Evolutionary conservation across 1,139 yeast genomes (phyloP), one percentile per base, ranked within the genome.

Genomic region (Yamadazyma mexicana): DNA sequence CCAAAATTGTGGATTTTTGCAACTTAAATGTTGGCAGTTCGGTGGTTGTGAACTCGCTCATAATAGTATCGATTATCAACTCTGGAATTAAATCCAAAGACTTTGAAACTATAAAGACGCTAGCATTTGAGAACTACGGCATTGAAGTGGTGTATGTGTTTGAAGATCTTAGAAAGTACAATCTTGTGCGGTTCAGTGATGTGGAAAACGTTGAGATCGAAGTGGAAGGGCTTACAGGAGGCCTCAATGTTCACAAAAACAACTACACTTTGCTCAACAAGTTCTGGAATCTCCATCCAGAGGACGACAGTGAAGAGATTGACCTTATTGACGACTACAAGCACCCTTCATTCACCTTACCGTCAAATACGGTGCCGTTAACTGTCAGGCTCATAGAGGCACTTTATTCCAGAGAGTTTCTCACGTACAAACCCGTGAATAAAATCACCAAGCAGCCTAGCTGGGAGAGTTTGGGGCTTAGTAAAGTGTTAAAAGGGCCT

Each of bases 21-120:
- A 69, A 68, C 40, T 63, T 71, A 23, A 58, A 50, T 31, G 50
- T 57, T 33, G 62, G 61, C 23, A 52, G 59, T 2, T 64, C 69
- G 1, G 58, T 75, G 33, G 62, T 80, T 0, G 46, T 83, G 23
- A 68, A 83, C 30, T 56, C 81, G 3, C 46, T 83, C 2, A 64
- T 78, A 1, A 53, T 86, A 16, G 74, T 84, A 3, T 75, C 84
- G 4, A 62, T 81, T 11, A 72, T 79, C 7, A 77, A 81, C 48
- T 79, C 77, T 35, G 96, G 96, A 0, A 59, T 87, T 25, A 73
- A 77, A 40, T 82, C 74, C 36, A 75, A 69, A 40, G 89, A 84
- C 47, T 70, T 75, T 46, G 78, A 73, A 3, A 50, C 50, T 16
- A 54, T 86, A 17, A 69, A 74, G 38, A 64, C 60, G 8, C 81